A percentile compares a stretch with the other conserved stretches of the same genome.
Evolutionary conservation across 805 yeast genomes (phyloP).

Genomic region (Cyberlindnera mycetangii): DNA sequence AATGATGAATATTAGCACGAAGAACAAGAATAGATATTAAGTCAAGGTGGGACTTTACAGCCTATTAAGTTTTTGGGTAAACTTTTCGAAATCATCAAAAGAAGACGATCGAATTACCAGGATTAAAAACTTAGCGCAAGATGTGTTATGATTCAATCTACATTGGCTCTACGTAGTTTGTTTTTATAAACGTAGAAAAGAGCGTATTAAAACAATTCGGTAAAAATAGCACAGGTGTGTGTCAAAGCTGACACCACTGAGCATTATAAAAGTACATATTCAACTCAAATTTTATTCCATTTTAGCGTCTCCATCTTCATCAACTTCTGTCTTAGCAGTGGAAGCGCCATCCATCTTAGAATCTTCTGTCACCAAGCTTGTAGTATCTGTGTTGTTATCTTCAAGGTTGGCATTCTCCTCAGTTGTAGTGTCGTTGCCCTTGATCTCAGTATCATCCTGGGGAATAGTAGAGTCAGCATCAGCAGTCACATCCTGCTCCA

Average conservation of each 20-base stretch:
- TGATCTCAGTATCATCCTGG: conserved; percentile 44
- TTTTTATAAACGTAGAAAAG: neutral
- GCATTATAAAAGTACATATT: neutral
- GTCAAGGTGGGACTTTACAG: too few relatives aligned
- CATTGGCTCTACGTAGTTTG: too few relatives aligned
- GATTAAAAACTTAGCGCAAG: too few relatives aligned
- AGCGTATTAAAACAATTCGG: neutral
- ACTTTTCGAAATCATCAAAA: too few relatives aligned
- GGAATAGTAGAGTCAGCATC: conserved; percentile 50
- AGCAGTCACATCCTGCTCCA: conserved; percentile 30
- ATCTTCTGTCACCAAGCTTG: conserved; percentile 19
- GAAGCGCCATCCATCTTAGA: conserved; percentile 9
- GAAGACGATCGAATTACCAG: too few relatives aligned
- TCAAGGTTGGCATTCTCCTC: conserved; percentile 45
- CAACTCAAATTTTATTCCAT: conserved; percentile 22
- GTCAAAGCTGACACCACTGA: neutral
- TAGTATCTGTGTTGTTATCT: conserved; percentile 15
- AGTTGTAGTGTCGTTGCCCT: conserved; percentile 39
- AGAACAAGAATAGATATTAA: too few relatives aligned
- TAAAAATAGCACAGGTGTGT: neutral
- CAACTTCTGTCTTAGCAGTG: conserved; percentile 18
- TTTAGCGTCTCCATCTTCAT: conserved; percentile 33
- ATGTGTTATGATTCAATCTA: too few relatives aligned
- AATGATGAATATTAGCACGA: neutral
- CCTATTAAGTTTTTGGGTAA: too few relatives aligned